Conservation (phyloP, 768 basidiomycete species). For the Gloeostereum incarnatum region DNA sequence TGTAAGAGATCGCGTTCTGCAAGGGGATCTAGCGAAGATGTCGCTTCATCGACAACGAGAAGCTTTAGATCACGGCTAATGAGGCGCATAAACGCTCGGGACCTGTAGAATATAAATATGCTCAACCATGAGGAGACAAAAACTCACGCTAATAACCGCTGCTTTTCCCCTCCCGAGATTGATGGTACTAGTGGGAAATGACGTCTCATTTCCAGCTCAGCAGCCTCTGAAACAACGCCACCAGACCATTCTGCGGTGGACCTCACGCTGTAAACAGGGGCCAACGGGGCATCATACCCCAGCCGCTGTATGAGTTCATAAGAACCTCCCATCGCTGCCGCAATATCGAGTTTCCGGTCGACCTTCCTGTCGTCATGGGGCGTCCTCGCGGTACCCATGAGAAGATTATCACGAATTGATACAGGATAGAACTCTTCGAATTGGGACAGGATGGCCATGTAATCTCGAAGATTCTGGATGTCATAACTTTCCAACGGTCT, state of each 20-base stretch:
- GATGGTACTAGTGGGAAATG: conserved; percentile 4
- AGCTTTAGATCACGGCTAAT: conserved; percentile 31
- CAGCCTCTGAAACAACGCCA: conserved; percentile 16
- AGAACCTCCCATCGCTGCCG: conserved; percentile 19
- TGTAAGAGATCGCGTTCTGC: conserved; percentile 40
- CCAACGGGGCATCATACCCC: conserved; percentile 7
- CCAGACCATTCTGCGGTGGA: conserved; percentile 10
- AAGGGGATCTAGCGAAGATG: conserved; percentile 45
- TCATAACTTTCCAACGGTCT: conserved; percentile 21
- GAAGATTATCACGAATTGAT: conserved; percentile 29
- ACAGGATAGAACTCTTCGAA: conserved; percentile 26
- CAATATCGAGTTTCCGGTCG: conserved; percentile 8
- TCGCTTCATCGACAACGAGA: conserved; percentile 50
- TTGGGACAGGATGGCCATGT: conserved; percentile 33
- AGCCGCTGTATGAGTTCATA: conserved; percentile 8
- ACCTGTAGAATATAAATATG: conserved; percentile 16
- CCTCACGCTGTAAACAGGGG: too few relatives aligned
- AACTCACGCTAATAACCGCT: conserved; percentile 39
- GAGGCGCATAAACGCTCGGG: conserved; percentile 36
- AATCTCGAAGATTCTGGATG: conserved; percentile 20
- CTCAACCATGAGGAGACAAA: conserved; percentile 2
- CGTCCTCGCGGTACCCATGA: conserved; percentile 19
- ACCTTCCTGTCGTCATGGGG: conserved; percentile 5
- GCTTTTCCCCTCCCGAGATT: conserved; percentile 37
- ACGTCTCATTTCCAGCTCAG: conserved; percentile 6